Percentiles rank a stretch among this genome's conserved stretches.
Evolutionary conservation across 768 basidiomycete genomes (phyloP).

Genomic region (Agrocybe chaxingu): DNA sequence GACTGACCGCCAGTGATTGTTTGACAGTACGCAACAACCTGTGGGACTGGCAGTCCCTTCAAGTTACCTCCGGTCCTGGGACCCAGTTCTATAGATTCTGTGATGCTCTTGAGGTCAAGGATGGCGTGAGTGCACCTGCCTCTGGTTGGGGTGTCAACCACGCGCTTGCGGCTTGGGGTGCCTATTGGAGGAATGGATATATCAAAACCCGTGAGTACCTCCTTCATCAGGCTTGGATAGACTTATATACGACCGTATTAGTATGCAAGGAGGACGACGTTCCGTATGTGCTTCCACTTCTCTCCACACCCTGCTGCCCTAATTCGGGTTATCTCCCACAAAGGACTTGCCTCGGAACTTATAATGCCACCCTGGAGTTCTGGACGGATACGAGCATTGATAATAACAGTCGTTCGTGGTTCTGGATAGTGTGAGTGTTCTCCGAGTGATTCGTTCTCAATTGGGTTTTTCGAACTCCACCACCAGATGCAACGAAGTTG

Average conservation of each 20-base stretch:
- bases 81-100: conserved; percentile 58
- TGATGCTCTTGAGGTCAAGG: conserved; percentile 64
- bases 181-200: conserved; percentile 53
- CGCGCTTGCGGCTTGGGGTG: conserved; percentile 58
- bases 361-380: conserved; percentile 33
- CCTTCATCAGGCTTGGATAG: background rate
- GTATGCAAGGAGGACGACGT: conserved; percentile 48
- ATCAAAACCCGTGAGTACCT: conserved; percentile 38
- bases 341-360: conserved; percentile 41
- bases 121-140: conserved; percentile 46
- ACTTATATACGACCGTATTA: conserved; percentile 18
- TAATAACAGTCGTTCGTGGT: conserved; percentile 61
- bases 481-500: conserved; percentile 68
- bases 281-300: conserved; percentile 38
- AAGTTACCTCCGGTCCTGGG: conserved; percentile 44
- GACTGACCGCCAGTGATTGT: background rate
- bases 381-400: conserved; percentile 58
- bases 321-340: background rate
- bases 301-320: background rate
- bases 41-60: conserved; percentile 68
- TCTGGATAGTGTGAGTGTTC: conserved; percentile 59
- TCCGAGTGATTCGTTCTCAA: background rate
- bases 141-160: conserved; percentile 61
- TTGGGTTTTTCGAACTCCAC: conserved; percentile 1
- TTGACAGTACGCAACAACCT: conserved; percentile 50